phyloP scores from a whole-genome alignment of 108 stramenopile genomes.

The Pseudonitzschia pungens region DNA sequence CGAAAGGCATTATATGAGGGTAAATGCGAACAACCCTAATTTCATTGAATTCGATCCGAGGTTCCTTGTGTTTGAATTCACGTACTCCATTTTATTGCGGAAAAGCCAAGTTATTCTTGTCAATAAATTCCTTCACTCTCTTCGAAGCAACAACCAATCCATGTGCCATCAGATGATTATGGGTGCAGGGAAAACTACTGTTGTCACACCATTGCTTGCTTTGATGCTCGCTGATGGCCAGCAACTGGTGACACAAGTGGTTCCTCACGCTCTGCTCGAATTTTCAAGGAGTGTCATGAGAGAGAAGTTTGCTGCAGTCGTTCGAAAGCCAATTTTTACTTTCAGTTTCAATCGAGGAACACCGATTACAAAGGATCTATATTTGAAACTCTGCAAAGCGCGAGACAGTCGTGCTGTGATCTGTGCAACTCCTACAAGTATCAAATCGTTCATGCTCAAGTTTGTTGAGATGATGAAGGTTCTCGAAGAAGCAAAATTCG shows the following conservation, averaged over 20 bases:
- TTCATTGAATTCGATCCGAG: constrained; percentile 91
- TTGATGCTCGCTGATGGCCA: constrained; percentile 97
- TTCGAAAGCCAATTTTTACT: constrained; percentile 97
- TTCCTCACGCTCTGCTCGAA: constrained; percentile 97
- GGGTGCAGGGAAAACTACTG: constrained; percentile 99
- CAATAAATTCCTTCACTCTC: constrained; percentile 85
- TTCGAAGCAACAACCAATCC: constrained; percentile 63
- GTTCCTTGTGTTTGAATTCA: constrained; percentile 97
- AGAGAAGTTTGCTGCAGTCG: constrained; percentile 94
- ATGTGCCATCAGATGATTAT: constrained; percentile 99
- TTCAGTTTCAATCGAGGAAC: constrained; percentile 94
- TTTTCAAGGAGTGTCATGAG: constrained; percentile 96
- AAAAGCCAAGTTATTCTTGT: constrained; percentile 96
- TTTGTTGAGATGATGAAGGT: constrained; percentile 97
- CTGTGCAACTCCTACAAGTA: constrained; percentile 93
- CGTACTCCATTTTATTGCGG: constrained; percentile 92
- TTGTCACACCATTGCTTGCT: constrained; percentile 95
- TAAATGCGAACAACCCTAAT: constrained; percentile 49
- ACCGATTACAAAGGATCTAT: constrained; percentile 88
- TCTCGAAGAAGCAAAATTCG: constrained; percentile 82
- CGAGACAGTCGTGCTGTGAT: constrained; percentile 93
- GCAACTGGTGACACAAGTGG: constrained; percentile 95
- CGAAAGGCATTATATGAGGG: constrained; percentile 87
- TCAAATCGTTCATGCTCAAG: constrained; percentile 98
- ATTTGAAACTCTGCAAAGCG: constrained; percentile 94